phyloP scores from a whole-genome alignment of 2,329 filamentous ascomycete species.

The Aureobasidium subglaciale region DNA sequence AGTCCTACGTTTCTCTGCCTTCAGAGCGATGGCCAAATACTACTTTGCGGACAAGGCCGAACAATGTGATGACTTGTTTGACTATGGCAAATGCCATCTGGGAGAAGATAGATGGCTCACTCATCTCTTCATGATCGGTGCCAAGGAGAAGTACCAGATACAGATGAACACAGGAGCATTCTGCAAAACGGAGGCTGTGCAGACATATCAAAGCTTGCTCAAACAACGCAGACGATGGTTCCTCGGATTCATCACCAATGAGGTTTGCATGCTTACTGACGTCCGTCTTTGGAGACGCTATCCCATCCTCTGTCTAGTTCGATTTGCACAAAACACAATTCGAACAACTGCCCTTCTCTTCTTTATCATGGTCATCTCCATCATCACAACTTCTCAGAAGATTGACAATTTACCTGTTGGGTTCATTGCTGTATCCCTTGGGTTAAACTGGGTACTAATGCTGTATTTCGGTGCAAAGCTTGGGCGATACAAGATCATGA shows the following conservation, averaged over 20 bases:
- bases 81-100: conserved; percentile 90
- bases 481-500: conserved; percentile 83
- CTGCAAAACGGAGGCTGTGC: conserved; percentile 96
- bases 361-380: conserved; percentile 83
- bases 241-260: conserved; percentile 93
- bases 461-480: conserved; percentile 87
- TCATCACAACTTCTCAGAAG: conserved; percentile 75
- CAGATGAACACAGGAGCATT: conserved; percentile 97
- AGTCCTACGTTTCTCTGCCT: conserved; percentile 91
- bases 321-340: conserved; percentile 95
- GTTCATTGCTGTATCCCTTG: conserved; percentile 87
- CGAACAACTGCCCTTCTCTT: conserved; percentile 89
- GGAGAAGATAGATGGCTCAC: conserved; percentile 96
- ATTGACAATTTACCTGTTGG: conserved; percentile 77
- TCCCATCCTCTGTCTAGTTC: conserved; percentile 74
- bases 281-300: conserved; percentile 86
- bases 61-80: conserved; percentile 90
- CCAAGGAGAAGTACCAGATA: conserved; percentile 87
- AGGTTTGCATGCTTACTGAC: conserved; percentile 96
- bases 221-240: conserved; percentile 97
- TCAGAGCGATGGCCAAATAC: conserved; percentile 93
- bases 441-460: conserved; percentile 93
- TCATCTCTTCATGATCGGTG: conserved; percentile 97
- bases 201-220: conserved; percentile 74
- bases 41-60: conserved; percentile 97